A percentile compares a stretch with the other conserved stretches of the same genome.
Conservation (phyloP, 495 filamentous ascomycete species). For the Parathielavia appendiculata region DNA sequence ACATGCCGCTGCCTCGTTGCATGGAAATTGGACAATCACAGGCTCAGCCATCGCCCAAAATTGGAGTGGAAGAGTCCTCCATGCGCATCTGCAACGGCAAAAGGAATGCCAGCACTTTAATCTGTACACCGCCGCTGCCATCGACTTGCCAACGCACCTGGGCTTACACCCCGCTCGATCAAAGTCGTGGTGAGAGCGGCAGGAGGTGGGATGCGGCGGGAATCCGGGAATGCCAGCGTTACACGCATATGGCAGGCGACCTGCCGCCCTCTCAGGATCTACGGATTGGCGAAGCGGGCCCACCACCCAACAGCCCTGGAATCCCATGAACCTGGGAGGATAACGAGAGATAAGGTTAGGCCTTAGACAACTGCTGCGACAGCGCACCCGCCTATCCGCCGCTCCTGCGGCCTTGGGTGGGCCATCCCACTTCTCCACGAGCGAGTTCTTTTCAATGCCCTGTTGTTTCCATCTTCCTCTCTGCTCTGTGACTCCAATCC, state of each 20-base stretch:
- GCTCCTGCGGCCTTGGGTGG: conserved; percentile 2
- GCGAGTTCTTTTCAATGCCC: neutral
- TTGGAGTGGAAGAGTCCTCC: conserved; percentile 1
- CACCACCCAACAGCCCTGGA: conserved; percentile 1
- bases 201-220: conserved; percentile 12
- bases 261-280: conserved; percentile 18
- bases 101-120: neutral
- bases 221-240: neutral
- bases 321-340: conserved; percentile 14
- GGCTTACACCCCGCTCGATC: neutral
- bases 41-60: conserved; percentile 4
- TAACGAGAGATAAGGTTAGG: conserved; percentile 9
- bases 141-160: conserved; percentile 3
- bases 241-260: conserved; percentile 13
- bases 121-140: neutral
- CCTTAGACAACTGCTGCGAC: conserved; percentile 8
- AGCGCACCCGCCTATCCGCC: neutral
- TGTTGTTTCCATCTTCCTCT: neutral
- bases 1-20: conserved; percentile 10
- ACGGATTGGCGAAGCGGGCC: conserved; percentile 16
- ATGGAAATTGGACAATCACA: neutral
- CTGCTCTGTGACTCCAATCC: no score
- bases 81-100: conserved; percentile 1
- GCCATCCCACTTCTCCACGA: conserved; percentile 4
- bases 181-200: neutral